phyloP scores from a whole-genome alignment of 306 rosid species.

The Begonia loranthoides region DNA sequence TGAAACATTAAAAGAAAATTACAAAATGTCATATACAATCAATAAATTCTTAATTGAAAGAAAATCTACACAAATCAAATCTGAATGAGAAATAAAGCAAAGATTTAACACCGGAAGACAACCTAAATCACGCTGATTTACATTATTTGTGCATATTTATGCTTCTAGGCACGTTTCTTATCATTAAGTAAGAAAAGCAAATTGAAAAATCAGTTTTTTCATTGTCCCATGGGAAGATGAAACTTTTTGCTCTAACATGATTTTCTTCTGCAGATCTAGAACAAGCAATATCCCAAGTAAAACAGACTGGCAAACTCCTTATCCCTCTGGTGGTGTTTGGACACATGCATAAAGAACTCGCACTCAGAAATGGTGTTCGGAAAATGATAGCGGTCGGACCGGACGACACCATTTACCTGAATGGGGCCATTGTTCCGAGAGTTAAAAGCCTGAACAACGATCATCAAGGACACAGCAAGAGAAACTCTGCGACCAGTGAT shows the following conservation, averaged over 20 bases:
- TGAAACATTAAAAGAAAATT: too few species aligned
- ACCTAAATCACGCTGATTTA: too few species aligned
- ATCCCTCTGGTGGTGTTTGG: slow-evolving; percentile 68
- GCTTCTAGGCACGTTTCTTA: too few species aligned
- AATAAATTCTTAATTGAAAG: too few species aligned
- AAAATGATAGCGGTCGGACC: slow-evolving; percentile 58
- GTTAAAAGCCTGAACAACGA: slow-evolving; percentile 28
- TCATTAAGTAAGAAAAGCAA: too few species aligned
- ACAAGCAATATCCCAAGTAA: slow-evolving; percentile 41
- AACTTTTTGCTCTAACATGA: background rate
- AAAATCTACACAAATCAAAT: too few species aligned
- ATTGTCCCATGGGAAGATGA: too few species aligned
- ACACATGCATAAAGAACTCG: slow-evolving; percentile 82
- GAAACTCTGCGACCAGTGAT: slow-evolving; percentile 13
- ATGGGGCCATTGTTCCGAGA: slow-evolving; percentile 83
- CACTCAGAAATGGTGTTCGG: slow-evolving; percentile 53
- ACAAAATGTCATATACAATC: too few species aligned
- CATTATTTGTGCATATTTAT: too few species aligned
- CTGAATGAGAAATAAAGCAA: too few species aligned
- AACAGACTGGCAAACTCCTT: slow-evolving; percentile 29
- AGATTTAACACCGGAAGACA: too few species aligned
- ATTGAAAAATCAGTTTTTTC: too few species aligned
- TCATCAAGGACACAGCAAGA: slow-evolving; percentile 15
- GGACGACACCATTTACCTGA: slow-evolving; percentile 55
- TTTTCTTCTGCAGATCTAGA: slow-evolving; percentile 38